These are phyloP conservation scores for Plantago major DNA, from an alignment of 257 asterid genomes.

Conservation along the genomic window DNA sequence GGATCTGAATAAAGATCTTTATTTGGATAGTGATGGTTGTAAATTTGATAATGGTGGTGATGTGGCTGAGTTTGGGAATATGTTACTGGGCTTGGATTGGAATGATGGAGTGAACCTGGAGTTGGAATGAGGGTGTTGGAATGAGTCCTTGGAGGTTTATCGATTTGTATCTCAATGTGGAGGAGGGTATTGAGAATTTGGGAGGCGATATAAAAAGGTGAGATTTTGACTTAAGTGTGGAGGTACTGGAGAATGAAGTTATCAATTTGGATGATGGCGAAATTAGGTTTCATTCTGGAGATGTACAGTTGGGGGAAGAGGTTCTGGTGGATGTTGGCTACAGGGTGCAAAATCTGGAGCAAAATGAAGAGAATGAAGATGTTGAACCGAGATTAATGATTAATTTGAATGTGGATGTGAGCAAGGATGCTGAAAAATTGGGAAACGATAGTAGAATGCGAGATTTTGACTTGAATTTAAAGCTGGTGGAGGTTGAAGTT, in stretches of 20 bases:
- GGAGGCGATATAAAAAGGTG: slow-evolving; percentile 27
- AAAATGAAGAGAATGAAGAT: background rate
- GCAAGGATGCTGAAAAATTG: slow-evolving; percentile 79
- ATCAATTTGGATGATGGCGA: slow-evolving; percentile 29
- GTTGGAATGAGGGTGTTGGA: slow-evolving; percentile 21
- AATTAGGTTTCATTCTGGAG: background rate
- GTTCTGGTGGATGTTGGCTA: slow-evolving; percentile 13
- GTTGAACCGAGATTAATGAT: slow-evolving; percentile 27
- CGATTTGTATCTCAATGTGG: slow-evolving; percentile 67
- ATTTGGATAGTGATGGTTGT: slow-evolving; percentile 38
- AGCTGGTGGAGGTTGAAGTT: too few species aligned
- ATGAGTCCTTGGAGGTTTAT: slow-evolving; percentile 28
- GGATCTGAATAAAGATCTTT: slow-evolving; percentile 43
- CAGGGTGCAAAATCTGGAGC: slow-evolving; percentile 3
- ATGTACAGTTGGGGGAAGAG: slow-evolving; percentile 19
- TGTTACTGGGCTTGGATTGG: slow-evolving; percentile 56
- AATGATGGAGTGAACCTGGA: slow-evolving; percentile 37
- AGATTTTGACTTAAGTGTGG: slow-evolving; percentile 76
- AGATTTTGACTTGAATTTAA: too few species aligned
- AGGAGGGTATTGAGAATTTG: slow-evolving; percentile 31
- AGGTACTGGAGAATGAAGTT: slow-evolving; percentile 45
- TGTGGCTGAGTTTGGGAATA: slow-evolving; percentile 32
- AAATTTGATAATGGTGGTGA: slow-evolving; percentile 6
- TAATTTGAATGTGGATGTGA: slow-evolving; percentile 54
- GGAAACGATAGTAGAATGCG: too few species aligned